Evolutionary conservation across 2,329 filamentous ascomycete species (phyloP).

Genomic region (Botryotinia narcissicola): DNA sequence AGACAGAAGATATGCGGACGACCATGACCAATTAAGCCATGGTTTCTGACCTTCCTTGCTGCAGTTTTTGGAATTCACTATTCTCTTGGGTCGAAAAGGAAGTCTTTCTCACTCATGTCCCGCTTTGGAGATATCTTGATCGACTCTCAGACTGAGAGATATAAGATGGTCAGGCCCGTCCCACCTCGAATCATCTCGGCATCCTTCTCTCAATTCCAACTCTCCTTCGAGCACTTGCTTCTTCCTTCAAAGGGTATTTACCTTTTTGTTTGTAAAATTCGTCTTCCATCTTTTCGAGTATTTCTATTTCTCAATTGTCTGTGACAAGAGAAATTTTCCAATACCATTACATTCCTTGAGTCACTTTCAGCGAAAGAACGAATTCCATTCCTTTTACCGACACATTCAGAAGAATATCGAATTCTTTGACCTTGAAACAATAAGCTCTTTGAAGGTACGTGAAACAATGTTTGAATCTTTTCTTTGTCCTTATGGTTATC

Average conservation of each 20-base stretch:
- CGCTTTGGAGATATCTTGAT: not conserved
- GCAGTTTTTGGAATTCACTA: not conserved
- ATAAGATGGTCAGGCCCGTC: conserved; percentile 14
- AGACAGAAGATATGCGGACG: not conserved
- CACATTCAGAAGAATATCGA: conserved; percentile 3
- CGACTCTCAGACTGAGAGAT: not conserved
- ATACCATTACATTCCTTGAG: conserved; percentile 3
- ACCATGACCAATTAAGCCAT: conserved; percentile 14
- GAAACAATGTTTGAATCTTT: not conserved
- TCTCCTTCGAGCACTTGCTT: conserved; percentile 10
- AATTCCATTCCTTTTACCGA: conserved; percentile 8
- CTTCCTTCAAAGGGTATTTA: not conserved
- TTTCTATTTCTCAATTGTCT: conserved; percentile 1
- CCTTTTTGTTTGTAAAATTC: conserved; percentile 1
- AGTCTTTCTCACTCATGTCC: not conserved
- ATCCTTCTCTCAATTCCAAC: conserved; percentile 7
- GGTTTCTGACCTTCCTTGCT: conserved; percentile 14
- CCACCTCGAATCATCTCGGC: not conserved
- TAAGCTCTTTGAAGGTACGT: conserved; percentile 7
- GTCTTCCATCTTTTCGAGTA: not conserved
- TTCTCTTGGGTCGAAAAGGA: conserved; percentile 6
- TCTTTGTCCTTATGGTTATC: not conserved
- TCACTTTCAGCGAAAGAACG: conserved; percentile 10
- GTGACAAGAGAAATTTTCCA: not conserved
- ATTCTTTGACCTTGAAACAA: not conserved